Conservation (phyloP, 768 basidiomycete genomes). For the Cantharellus cinnabarinus region DNA sequence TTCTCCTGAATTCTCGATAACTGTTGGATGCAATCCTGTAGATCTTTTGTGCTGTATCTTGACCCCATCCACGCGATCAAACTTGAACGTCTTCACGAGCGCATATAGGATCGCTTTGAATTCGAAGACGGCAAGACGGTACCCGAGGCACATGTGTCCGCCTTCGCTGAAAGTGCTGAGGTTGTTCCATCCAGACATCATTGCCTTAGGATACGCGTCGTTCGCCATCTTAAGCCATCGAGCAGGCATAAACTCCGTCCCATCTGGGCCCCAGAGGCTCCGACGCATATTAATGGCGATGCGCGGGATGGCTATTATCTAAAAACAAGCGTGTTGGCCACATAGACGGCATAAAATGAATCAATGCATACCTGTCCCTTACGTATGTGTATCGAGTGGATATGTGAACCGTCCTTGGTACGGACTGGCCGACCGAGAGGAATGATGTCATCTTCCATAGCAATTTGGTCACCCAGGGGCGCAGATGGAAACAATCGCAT, state of each 20-base stretch:
- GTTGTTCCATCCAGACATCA: slow-evolving; percentile 21
- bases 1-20: too few relatives aligned
- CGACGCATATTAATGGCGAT: slow-evolving; percentile 18
- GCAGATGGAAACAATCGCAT: slow-evolving; percentile 24
- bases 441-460: slow-evolving; percentile 23
- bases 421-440: slow-evolving; percentile 21
- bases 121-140: slow-evolving; percentile 7
- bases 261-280: slow-evolving; percentile 20
- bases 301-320: slow-evolving; percentile 21
- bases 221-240: slow-evolving; percentile 16
- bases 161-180: slow-evolving; percentile 24
- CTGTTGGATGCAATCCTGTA: too few relatives aligned
- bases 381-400: slow-evolving; percentile 15
- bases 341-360: background rate
- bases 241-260: slow-evolving; percentile 19
- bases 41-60: too few relatives aligned
- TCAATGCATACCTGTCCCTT: slow-evolving; percentile 19
- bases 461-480: slow-evolving; percentile 23
- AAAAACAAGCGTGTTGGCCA: background rate
- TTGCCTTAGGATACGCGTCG: slow-evolving; percentile 10
- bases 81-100: background rate
- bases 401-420: slow-evolving; percentile 14
- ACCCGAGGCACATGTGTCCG: slow-evolving; percentile 24
- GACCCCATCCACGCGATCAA: background rate
- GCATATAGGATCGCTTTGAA: background rate